Evolutionary conservation across 2,329 filamentous ascomycete genomes (phyloP).

Genomic region (Periconia sp.): DNA sequence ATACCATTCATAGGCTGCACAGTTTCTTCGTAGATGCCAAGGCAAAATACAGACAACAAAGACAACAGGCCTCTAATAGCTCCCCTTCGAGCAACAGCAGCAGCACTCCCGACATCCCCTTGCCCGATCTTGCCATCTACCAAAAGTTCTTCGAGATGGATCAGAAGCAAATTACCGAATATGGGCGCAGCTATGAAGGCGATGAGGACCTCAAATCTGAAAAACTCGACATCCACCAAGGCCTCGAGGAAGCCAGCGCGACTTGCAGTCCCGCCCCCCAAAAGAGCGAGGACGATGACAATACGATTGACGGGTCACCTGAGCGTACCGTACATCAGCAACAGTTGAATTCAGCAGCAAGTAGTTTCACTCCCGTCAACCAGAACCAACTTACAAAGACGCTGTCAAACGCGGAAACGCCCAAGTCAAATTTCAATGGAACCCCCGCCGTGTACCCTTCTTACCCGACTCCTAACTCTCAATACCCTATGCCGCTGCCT

Average conservation of each 20-base stretch:
- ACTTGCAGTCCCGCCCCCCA: slow-evolving; percentile 18
- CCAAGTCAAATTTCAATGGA: too few species aligned
- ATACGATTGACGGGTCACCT: background rate
- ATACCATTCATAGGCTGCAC: background rate
- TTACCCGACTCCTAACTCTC: too few species aligned
- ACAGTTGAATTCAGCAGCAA: too few species aligned
- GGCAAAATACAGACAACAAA: slow-evolving; percentile 48
- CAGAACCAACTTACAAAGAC: too few species aligned
- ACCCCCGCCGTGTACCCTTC: too few species aligned
- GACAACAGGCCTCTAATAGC: slow-evolving; percentile 1
- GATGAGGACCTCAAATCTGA: background rate
- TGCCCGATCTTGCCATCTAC: background rate
- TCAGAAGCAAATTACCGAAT: background rate
- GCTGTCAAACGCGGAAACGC: too few species aligned
- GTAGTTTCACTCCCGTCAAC: too few species aligned
- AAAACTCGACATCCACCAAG: background rate
- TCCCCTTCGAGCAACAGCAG: slow-evolving; percentile 1
- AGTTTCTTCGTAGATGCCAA: slow-evolving; percentile 28
- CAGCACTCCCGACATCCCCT: slow-evolving; percentile 12
- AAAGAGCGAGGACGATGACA: slow-evolving; percentile 33
- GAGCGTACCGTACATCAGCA: too few species aligned
- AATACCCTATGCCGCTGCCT: too few species aligned
- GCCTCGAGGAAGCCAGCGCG: slow-evolving; percentile 8
- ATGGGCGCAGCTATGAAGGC: background rate
- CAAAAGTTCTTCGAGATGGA: background rate